These are phyloP conservation scores for Termitomyces sp. DNA, from an alignment of 768 basidiomycete genomes.

Conservation along the genomic window DNA sequence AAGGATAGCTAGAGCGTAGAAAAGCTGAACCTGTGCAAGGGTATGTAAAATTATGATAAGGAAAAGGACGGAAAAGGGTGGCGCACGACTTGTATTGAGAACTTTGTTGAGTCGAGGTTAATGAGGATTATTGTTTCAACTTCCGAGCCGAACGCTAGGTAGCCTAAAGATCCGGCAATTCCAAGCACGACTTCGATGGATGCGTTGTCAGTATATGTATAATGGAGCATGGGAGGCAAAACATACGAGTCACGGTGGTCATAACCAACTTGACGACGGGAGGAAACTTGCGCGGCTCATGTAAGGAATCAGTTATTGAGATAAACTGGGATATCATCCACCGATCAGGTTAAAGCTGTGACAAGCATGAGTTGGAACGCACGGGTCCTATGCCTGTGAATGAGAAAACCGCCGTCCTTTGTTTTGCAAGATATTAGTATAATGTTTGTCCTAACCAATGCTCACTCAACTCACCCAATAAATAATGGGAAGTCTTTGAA, in stretches of 20 bases:
- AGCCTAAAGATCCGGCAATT: conserved; percentile 82
- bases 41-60: background rate
- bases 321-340: conserved; percentile 52
- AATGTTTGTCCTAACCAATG: background rate
- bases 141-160: conserved; percentile 82
- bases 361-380: conserved; percentile 19
- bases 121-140: conserved; percentile 93
- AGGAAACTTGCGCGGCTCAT: conserved; percentile 92
- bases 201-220: background rate
- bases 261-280: conserved; percentile 85
- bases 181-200: conserved; percentile 68
- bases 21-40: conserved; percentile 60
- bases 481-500: conserved; percentile 84
- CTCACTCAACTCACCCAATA: conserved; percentile 65
- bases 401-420: conserved; percentile 95
- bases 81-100: conserved; percentile 83
- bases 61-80: conserved; percentile 13
- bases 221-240: background rate
- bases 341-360: background rate
- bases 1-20: conserved; percentile 91
- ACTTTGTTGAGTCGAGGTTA: conserved; percentile 81
- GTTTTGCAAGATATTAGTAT: background rate
- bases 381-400: conserved; percentile 97
- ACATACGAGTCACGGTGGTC: conserved; percentile 69
- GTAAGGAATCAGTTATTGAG: conserved; percentile 96